Base-by-base conservation (phyloP, 768 basidiomycete species). In the Fomitopsis serialis region DNA sequence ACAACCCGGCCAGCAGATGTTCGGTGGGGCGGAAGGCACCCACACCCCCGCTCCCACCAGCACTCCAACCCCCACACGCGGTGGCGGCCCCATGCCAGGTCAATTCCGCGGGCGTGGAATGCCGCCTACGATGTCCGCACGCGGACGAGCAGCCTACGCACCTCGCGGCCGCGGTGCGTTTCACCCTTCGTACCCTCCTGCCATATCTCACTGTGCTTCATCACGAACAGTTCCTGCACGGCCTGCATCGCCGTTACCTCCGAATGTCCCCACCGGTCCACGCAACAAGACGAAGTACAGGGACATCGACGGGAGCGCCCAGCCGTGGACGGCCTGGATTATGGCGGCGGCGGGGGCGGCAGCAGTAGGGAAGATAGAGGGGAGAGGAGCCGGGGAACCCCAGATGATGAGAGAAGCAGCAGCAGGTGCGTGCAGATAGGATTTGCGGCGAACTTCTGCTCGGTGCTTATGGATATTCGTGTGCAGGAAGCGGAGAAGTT, bases 241-340 rank as follows among this genome's bases (percentile, higher is more conserved):
- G 54, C 85, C 91, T 3, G 86, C 89, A 6, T 92, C 91, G 0
- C 91, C 91, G 17, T 76, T 93, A 1, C 91, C 91, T 1, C 89
- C 91, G 13, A 85, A 85, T 54, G 91, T 93, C 19, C 91, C 91
- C 1, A 93, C 91, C 0, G 91, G 91, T 1, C 91, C 91, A 12
- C 77, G 91, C 42, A 92, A 92, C 66, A 87, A 89, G 68, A 89
- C 89, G 64, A 90, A 90, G 65, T 92, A 93, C 72, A 92, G 92
- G 74, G 91, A 93, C 67, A 78, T 89, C 40, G 90, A 92, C 63
- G 84, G 82, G 15, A 89, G 89, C 62, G 87, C 88, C 86, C 89
- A 55, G 89, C 89, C 24, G 88, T 90, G 12, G 90, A 92, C 63
- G 90, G 91, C n/a, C 68, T 93, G 62, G 91, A 93, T 65, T 93